Evolutionary conservation across 2,329 filamentous ascomycete species (phyloP).

Genomic region (Cladosporium oxysporum): DNA sequence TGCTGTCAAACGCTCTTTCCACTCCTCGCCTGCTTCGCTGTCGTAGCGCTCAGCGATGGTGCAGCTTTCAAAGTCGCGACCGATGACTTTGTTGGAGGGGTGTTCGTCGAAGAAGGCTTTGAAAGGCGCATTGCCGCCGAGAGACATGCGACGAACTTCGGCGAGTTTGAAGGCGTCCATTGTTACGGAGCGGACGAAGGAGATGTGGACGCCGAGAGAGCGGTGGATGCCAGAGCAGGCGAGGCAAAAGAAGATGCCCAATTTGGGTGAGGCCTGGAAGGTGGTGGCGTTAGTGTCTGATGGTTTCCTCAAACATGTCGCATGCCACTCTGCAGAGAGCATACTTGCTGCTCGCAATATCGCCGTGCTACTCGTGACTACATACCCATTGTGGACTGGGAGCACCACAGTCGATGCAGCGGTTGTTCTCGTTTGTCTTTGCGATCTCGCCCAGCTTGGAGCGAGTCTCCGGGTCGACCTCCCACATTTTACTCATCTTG

Average conservation of each 20-base stretch:
- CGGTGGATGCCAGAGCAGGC: constrained; percentile 94
- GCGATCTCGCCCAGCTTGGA: constrained; percentile 93
- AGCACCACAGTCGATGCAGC: constrained; percentile 92
- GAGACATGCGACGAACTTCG: constrained; percentile 91
- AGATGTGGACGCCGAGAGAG: constrained; percentile 94
- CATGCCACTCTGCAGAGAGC: background rate
- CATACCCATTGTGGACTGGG: constrained; percentile 87
- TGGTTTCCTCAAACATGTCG: background rate
- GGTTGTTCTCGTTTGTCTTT: constrained; percentile 83
- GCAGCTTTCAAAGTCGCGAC: constrained; percentile 72
- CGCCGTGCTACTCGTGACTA: background rate
- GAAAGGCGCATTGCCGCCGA: constrained; percentile 88
- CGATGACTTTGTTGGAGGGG: constrained; percentile 46
- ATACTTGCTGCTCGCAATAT: constrained; percentile 7
- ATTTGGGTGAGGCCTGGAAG: constrained; percentile 76
- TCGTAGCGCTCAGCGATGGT: constrained; percentile 90
- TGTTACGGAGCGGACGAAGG: constrained; percentile 93
- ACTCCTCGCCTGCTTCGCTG: constrained; percentile 88
- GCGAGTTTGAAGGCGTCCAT: constrained; percentile 97
- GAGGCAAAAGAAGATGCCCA: constrained; percentile 98
- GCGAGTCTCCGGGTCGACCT: constrained; percentile 95
- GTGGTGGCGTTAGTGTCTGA: constrained; percentile 14
- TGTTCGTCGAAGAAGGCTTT: constrained; percentile 76
- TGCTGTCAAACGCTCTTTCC: constrained; percentile 83
- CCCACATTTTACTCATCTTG: constrained; percentile 80